Base-by-base conservation (phyloP, 176 grass and related monocot species). In the Carex parvula region DNA sequence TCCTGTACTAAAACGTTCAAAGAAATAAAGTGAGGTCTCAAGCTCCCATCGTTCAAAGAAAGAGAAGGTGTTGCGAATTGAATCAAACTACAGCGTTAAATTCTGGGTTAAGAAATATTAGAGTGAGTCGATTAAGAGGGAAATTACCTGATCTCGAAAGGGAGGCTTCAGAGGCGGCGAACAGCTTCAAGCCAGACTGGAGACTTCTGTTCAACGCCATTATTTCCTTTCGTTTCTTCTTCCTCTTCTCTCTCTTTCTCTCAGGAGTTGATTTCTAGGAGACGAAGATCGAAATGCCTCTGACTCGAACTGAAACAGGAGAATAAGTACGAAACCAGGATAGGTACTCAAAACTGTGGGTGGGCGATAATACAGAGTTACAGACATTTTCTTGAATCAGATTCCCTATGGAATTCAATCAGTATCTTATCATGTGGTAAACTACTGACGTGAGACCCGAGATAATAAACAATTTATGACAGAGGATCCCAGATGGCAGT, bases 201-300 rank as follows among this genome's bases (percentile, higher is more conserved):
- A 97, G 16, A 60, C 90, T 90, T 76, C 87, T 74, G 84, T 89
- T 94, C 88, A 95, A 79, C 80, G 90, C 88, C 69, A 84, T 94
- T 78, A 57, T 3, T 73, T 52, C 6, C 1, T 54, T 17, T 32
- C 13, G 20, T 33, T 55, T 30, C n/a, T 78, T 57, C 46, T 77
- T 57, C 73, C 22, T 55, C 2, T 12, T 74, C 41, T n/a, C 2
- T 71, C 42, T 71, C 67, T 21, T 44, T 20, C 67, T 44, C 33
- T 11, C 37, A 42, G 37, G 67, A 70, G 3, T 70, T 39, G 14
- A 70, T 44, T 9, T 42, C 16, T 39, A 71, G 18, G 35, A 70
- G 37, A 71, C 67, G 35, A 44, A 3, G 1, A 57, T 33, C 35
- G 70, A 21, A 20, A 57, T 56, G 14, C 6, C 73, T 78, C 54